These are phyloP conservation scores for Aspergillus viridinutans DNA, from an alignment of 2,329 filamentous ascomycete species.

Conservation along the genomic window DNA sequence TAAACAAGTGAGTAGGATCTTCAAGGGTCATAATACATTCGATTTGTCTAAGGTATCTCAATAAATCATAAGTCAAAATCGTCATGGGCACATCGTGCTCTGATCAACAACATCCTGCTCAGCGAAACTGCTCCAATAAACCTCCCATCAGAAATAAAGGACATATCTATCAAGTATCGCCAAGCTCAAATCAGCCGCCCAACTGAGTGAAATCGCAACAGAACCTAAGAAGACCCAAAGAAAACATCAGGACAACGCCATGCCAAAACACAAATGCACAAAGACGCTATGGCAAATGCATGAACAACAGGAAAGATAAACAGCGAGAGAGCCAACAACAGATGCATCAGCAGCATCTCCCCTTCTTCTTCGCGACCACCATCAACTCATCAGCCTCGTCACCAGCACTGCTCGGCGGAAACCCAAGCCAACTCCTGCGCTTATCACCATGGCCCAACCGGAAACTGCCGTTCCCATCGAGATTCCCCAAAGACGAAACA, in stretches of 20 bases:
- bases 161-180: not conserved
- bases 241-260: not conserved
- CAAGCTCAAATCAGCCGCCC: not conserved
- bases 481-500: conserved; percentile 39
- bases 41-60: not conserved
- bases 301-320: not conserved
- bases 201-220: not conserved
- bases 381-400: conserved; percentile 30
- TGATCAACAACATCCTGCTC: too few species aligned
- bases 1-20: not conserved
- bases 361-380: conserved; percentile 30
- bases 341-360: conserved; percentile 39
- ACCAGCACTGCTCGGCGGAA: conserved; percentile 47
- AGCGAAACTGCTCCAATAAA: not conserved
- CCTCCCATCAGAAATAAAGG: not conserved
- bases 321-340: not conserved
- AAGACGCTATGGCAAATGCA: not conserved
- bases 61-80: not conserved
- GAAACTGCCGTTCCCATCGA: conserved; percentile 55
- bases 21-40: not conserved
- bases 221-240: not conserved
- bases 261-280: not conserved
- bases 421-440: conserved; percentile 62
- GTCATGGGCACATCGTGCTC: not conserved
- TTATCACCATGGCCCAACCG: conserved; percentile 57